phyloP scores from a whole-genome alignment of 1,139 yeast species.

The Starmera stellimalicola region DNA sequence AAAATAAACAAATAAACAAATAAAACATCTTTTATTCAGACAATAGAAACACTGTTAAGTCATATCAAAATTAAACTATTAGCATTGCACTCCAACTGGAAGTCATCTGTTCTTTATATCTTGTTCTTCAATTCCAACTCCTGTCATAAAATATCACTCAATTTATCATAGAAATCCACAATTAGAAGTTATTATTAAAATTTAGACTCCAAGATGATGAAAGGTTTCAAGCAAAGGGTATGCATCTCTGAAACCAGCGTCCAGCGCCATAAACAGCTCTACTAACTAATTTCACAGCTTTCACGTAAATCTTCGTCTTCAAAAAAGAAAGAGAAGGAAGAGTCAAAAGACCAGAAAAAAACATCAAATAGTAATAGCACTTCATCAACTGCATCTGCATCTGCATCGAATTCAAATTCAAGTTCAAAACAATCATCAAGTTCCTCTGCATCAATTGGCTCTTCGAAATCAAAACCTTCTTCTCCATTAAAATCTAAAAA shows the following conservation, averaged over 20 bases:
- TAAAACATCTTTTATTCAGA: too few species aligned
- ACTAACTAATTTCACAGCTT: constrained; percentile 12
- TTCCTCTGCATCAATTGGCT: constrained; percentile 2
- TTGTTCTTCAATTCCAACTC: too few species aligned
- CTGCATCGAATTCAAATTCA: neutral
- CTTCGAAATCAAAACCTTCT: neutral
- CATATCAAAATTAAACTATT: too few species aligned
- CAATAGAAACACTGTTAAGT: too few species aligned
- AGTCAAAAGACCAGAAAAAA: constrained; percentile 8
- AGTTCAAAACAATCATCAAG: constrained; percentile 2
- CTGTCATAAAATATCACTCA: too few species aligned
- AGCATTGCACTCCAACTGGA: too few species aligned
- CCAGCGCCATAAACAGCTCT: neutral
- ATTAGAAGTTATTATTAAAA: too few species aligned
- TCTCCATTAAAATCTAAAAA: too few species aligned
- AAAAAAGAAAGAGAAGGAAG: constrained; percentile 16
- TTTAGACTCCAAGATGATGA: constrained; percentile 35
- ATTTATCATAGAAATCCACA: too few species aligned
- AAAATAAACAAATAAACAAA: constrained; percentile 1
- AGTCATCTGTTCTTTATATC: too few species aligned
- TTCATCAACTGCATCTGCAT: neutral
- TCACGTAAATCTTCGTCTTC: constrained; percentile 18
- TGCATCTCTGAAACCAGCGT: constrained; percentile 4
- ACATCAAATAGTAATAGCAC: constrained; percentile 1
- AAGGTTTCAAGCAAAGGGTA: constrained; percentile 34